phyloP scores from a whole-genome alignment of 768 basidiomycete species.

The Mycena vulgaris region DNA sequence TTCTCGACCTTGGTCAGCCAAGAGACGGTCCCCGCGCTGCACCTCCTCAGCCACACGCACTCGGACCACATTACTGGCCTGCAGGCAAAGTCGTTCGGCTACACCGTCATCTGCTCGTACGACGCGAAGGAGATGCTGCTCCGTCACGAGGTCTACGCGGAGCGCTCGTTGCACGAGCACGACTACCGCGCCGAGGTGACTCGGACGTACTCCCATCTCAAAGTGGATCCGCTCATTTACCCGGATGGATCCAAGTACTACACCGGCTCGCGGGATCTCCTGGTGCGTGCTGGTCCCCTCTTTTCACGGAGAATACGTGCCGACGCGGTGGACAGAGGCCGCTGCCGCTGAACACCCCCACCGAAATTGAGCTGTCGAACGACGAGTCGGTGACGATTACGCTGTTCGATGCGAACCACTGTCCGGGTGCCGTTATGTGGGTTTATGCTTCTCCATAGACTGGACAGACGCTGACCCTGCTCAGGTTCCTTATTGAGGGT shows the following conservation, averaged over 20 bases:
- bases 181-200: conserved; percentile 65
- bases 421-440: conserved; percentile 94
- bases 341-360: conserved; percentile 77
- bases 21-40: conserved; percentile 62
- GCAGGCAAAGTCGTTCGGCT: conserved; percentile 80
- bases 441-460: conserved; percentile 39
- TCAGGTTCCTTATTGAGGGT: conserved; percentile 90
- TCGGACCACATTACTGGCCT: conserved; percentile 90
- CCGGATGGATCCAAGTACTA: conserved; percentile 66
- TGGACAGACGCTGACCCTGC: neutral
- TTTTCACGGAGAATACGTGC: neutral
- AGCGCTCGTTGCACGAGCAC: conserved; percentile 71
- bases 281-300: conserved; percentile 60
- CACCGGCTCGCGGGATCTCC: conserved; percentile 73
- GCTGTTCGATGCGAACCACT: conserved; percentile 93
- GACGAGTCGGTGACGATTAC: conserved; percentile 80
- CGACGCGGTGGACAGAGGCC: conserved; percentile 59
- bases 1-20: conserved; percentile 66
- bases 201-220: conserved; percentile 79
- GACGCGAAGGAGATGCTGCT: conserved; percentile 92
- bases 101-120: conserved; percentile 80
- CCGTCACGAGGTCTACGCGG: conserved; percentile 78
- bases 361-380: conserved; percentile 68
- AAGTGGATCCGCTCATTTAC: conserved; percentile 63
- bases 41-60: conserved; percentile 93